Evolutionary conservation across 1,284 basidiomycete species (phyloP), one percentile per base, ranked within the genome.

Genomic region (Papiliotrema nemorosa): DNA sequence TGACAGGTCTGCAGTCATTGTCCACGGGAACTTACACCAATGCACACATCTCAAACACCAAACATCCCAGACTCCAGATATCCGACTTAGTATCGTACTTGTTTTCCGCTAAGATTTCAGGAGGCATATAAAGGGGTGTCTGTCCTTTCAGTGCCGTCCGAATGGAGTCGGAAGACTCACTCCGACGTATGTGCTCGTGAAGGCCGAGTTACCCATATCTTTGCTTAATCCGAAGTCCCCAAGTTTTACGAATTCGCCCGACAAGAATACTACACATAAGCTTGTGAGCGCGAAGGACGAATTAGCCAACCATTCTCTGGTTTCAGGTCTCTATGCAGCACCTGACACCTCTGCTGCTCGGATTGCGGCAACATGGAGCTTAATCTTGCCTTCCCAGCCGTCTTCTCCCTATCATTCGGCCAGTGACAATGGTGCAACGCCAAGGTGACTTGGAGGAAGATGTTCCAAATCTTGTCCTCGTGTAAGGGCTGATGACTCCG

Each of bases 61-160:
- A 80, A 73, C 94, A 98, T 1, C 93, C 94, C 31, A 97, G 80
- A 12, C 90, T 93, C 94, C 94, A 98, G 44, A 98, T 96, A 67
- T 98, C 93, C 0, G 89, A 92, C 76, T 97, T 97, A 20, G 88
- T 87, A 76, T 97, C 94, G 74, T 98, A 98, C 5, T 88, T 84
- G 69, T 90, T 91, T 66, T 96, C 92, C 72, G 90, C 89, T 79
- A 97, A 90, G 21, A 97, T 81, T 74, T 97, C 93, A 0, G 94
- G 93, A 1, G 90, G 93, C 93, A 98, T 97, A 76, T 98, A 97
- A 66, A 97, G 93, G 2, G 94, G 94, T 9, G 93, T 97, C 88
- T 92, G n/a, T 7, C 12, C 59, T 13, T n/a, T n/a, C n/a, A n/a
- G n/a, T n/a, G n/a, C n/a, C n/a, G n/a, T n/a, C n/a, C n/a, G n/a